Evolutionary conservation across 2,329 filamentous ascomycete species (phyloP), one percentile per base, ranked within the genome.

Genomic region (Ustilaginoidea virens): DNA sequence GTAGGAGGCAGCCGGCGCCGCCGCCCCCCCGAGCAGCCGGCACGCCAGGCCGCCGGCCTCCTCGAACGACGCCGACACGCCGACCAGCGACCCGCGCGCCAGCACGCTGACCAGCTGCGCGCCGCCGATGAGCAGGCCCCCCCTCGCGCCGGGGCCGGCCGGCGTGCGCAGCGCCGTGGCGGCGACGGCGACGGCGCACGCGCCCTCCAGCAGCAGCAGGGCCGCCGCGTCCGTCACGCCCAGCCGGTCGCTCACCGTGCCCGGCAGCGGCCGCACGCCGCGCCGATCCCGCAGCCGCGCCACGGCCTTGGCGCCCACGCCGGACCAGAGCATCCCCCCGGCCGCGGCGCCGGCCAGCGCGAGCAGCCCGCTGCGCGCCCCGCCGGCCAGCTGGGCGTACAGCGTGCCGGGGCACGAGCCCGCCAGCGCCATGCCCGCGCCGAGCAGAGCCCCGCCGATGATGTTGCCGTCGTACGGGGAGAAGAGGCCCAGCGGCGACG

Each of bases 391-490:
- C 47, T 80, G 74, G 0, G 66, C 63, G 27, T 76, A 60, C 5
- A 77, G 60, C 1, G 72, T 76, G 1, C 75, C 75, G 0, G 75
- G 72, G 34, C 74, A 79, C 0, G 73, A 66, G 7, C 72, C 73
- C 0, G 72, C 66, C 11, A 78, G 51, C 5, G 69, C 61, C 73
- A 80, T 77, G 31, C 75, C 75, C n/a, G 63, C 46, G 20, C 75
- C 74, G 16, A 76, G 60, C 3, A 78, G 49, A 11, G 58, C 42
- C 4, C 74, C 75, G 31, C 75, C 75, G 37, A 77, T 39, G 26
- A 78, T 48, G 45, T 80, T 80, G 32, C 71, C 74, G 40, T 77
- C 73, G 40, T 71, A 72, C 12, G 49, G 43, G 7, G 55, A 53
- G 38, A 72, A 61, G 40, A 73, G 51, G 29, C 60, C 63, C 16